phyloP scores from a whole-genome alignment of 441 rosid genomes.

The Corymbia calophylla region DNA sequence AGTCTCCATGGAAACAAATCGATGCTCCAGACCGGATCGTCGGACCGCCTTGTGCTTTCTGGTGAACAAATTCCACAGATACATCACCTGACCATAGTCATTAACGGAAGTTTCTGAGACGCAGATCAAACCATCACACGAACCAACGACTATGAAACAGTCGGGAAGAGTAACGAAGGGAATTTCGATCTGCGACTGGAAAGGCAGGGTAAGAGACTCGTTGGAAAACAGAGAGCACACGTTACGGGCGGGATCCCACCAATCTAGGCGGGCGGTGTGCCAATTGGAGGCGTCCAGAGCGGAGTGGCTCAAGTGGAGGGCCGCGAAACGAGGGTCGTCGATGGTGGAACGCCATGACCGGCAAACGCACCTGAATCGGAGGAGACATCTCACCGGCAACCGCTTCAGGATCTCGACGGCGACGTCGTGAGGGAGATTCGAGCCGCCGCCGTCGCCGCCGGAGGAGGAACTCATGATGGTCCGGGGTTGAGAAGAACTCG shows the following conservation, averaged over 20 bases:
- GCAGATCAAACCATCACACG: neutral
- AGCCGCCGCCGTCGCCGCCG: neutral
- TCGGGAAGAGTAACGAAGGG: neutral
- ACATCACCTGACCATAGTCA: neutral
- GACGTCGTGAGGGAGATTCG: neutral
- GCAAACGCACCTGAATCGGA: neutral
- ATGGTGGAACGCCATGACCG: neutral
- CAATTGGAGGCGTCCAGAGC: neutral
- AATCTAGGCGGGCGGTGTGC: too few species aligned
- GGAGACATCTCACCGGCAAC: neutral
- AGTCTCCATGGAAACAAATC: neutral
- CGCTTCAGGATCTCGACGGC: neutral
- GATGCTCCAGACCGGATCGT: neutral
- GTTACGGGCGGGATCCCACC: neutral
- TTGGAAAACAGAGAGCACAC: neutral
- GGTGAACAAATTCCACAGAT: neutral
- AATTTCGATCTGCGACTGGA: neutral
- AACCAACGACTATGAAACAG: neutral
- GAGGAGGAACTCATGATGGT: accelerated
- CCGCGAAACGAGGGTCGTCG: neutral
- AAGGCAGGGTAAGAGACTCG: neutral
- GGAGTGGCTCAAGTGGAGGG: neutral
- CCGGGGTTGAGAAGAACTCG: neutral
- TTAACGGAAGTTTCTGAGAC: neutral
- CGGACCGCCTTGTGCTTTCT: neutral